Base-by-base conservation (phyloP, 2,329 filamentous ascomycete species). In the Scleromitrula shiraiana region DNA sequence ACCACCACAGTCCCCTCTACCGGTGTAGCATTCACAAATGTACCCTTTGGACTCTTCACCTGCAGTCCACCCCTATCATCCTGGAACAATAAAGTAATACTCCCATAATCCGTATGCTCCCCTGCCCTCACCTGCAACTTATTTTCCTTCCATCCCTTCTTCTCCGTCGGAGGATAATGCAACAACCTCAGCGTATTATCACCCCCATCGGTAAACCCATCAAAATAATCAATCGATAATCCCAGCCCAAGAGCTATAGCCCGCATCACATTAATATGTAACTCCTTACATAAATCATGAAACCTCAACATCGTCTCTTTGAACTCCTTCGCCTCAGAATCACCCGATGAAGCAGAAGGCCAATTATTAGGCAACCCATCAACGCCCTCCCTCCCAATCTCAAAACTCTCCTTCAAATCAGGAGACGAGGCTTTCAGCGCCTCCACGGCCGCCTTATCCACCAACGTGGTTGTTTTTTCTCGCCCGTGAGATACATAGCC, bases 221-320 rank as follows among this genome's bases (percentile, higher is more conserved):
- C 88, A 59, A 96, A 96, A 73, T 83, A 94, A 4, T 59, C 60
- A 59, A 82, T 76, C 0, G 81, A 76, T 14, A 93, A 70, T 0
- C 76, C 82, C 78, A 95, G 80, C 0, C 85, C 88, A n/a, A 91
- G 68, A 0, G 87, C 88, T 53, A 95, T 87, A 7, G 88, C 86
- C 4, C 83, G 73, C 88, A 95, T 94, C 17, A 95, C 77, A 54
- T 89, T 72, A 23, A 78, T 71, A 65, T 96, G 85, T 47, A 96
- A 65, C 12, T 68, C 64, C 64, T 88, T 86, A 67, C 88, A 94
- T 51, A 74, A 72, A n/a, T 74, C 73, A 56, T 84, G 85, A 66
- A 96, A 96, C 3, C 66, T 66, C 41, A 81, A 64, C 88, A 95
- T 95, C 15, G 74, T 75, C n/a, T 70, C 59, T 59, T 79, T 82